These are phyloP conservation scores for Hypoxylon cercidicola DNA, from an alignment of 495 filamentous ascomycete genomes.

Conservation along the genomic window DNA sequence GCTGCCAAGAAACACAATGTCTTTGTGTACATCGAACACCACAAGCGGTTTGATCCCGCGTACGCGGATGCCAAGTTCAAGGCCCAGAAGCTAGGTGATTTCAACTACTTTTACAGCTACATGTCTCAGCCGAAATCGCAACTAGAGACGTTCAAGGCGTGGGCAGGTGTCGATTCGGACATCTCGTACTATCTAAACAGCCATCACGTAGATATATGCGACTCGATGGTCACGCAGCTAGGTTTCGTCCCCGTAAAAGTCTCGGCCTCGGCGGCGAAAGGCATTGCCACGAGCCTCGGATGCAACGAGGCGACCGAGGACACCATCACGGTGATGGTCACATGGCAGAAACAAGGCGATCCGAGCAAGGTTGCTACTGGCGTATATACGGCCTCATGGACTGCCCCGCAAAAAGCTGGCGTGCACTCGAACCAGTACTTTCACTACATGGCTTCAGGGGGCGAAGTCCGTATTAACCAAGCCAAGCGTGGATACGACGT, in stretches of 20 bases:
- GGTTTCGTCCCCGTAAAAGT: slow-evolving; percentile 82
- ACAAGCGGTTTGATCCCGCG: slow-evolving; percentile 93
- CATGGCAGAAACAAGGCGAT: slow-evolving; percentile 81
- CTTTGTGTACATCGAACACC: slow-evolving; percentile 94
- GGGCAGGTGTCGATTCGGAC: slow-evolving; percentile 91
- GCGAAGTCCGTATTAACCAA: slow-evolving; percentile 91
- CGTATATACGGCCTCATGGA: slow-evolving; percentile 97
- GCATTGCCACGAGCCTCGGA: slow-evolving; percentile 75
- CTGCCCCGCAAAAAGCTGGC: slow-evolving; percentile 88
- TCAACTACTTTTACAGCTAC: slow-evolving; percentile 98
- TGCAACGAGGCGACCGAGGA: slow-evolving; percentile 86
- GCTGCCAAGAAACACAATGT: slow-evolving; percentile 79
- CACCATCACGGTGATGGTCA: slow-evolving; percentile 88
- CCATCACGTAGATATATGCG: slow-evolving; percentile 91
- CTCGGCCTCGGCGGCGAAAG: slow-evolving; percentile 77
- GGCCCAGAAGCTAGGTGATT: slow-evolving; percentile 81
- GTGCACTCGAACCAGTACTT: slow-evolving; percentile 97
- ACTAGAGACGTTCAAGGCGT: slow-evolving; percentile 94
- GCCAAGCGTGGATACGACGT: slow-evolving; percentile 95
- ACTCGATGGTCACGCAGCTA: slow-evolving; percentile 79
- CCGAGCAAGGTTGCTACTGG: slow-evolving; percentile 77
- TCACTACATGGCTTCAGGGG: slow-evolving; percentile 85
- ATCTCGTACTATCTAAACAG: slow-evolving; percentile 96
- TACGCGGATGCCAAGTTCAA: slow-evolving; percentile 87
- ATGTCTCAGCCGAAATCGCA: slow-evolving; percentile 96